Percentiles rank a stretch among this genome's conserved stretches.
Conservation (phyloP, 805 yeast genomes). For the Kazachstania psychrophila region DNA sequence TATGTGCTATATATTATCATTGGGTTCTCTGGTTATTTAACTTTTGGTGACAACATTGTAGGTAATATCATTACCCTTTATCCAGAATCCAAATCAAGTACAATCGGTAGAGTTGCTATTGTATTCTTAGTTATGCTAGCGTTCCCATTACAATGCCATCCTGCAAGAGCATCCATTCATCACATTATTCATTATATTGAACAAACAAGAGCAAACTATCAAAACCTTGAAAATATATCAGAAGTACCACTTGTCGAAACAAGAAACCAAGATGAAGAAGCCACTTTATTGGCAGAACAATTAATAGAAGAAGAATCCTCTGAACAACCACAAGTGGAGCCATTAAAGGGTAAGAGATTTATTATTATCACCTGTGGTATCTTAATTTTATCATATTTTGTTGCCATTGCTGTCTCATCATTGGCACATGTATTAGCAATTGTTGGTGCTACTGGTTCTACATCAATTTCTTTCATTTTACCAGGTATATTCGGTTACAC, state of each 20-base stretch:
- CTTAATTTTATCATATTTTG: conserved; percentile 39
- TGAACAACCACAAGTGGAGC: conserved; percentile 8
- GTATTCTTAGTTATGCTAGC: conserved; percentile 72
- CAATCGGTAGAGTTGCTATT: conserved; percentile 72
- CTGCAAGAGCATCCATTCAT: conserved; percentile 73
- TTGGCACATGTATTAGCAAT: conserved; percentile 62
- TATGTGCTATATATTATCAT: conserved; percentile 55
- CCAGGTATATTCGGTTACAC: conserved; percentile 68
- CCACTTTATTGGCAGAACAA: conserved; percentile 4
- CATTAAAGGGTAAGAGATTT: conserved; percentile 34
- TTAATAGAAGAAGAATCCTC: conserved; percentile 17
- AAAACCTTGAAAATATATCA: not conserved
- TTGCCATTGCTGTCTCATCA: conserved; percentile 52
- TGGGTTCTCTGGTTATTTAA: conserved; percentile 75
- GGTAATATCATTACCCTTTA: conserved; percentile 79
- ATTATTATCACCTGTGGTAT: conserved; percentile 40
- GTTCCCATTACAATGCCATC: conserved; percentile 87
- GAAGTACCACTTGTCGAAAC: not conserved
- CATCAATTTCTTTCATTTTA: conserved; percentile 64
- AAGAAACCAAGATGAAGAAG: conserved; percentile 1
- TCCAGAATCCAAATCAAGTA: conserved; percentile 53
- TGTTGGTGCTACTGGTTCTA: conserved; percentile 80
- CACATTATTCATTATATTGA: conserved; percentile 51
- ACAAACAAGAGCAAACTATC: not conserved
- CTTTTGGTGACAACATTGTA: conserved; percentile 71